Conservation (phyloP, 805 yeast genomes). For the Kuraishia hungarica region DNA sequence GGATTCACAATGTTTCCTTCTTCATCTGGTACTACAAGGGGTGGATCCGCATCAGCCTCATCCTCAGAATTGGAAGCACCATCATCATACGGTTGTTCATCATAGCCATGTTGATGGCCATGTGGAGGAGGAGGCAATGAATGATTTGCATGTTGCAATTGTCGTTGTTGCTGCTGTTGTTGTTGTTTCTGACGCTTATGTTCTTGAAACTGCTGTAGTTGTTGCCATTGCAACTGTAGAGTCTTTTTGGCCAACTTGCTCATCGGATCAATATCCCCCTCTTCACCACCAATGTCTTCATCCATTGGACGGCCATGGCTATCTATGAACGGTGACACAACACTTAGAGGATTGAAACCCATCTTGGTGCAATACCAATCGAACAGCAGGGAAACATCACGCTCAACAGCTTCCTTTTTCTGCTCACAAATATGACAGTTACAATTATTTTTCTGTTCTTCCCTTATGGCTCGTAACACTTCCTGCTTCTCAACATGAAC, state of each 20-base stretch:
- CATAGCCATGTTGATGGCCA: too few relatives aligned
- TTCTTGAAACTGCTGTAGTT: background rate
- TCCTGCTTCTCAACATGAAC: constrained; percentile 62
- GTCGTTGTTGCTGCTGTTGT: background rate
- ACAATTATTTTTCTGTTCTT: constrained; percentile 51
- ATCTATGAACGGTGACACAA: too few relatives aligned
- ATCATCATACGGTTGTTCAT: too few relatives aligned
- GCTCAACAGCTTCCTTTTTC: constrained; percentile 61
- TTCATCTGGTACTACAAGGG: too few relatives aligned
- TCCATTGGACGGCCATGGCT: too few relatives aligned
- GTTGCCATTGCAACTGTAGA: background rate
- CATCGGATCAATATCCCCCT: background rate
- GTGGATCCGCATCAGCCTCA: too few relatives aligned
- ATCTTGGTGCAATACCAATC: constrained; percentile 19
- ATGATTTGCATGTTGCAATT: background rate
- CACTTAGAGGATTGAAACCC: too few relatives aligned
- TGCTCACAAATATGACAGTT: constrained; percentile 75
- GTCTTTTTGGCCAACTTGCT: background rate
- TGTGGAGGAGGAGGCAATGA: too few relatives aligned
- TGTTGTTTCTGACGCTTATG: background rate
- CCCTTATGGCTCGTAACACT: constrained; percentile 55
- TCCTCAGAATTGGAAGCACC: too few relatives aligned
- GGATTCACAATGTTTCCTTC: too few relatives aligned
- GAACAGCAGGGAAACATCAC: constrained; percentile 67
- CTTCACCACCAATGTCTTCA: too few relatives aligned